Percentiles rank a stretch among this genome's conserved stretches.
These are phyloP conservation scores for Apiospora kogelbergensis DNA, from an alignment of 2,329 filamentous ascomycete genomes.

Conservation along the genomic window DNA sequence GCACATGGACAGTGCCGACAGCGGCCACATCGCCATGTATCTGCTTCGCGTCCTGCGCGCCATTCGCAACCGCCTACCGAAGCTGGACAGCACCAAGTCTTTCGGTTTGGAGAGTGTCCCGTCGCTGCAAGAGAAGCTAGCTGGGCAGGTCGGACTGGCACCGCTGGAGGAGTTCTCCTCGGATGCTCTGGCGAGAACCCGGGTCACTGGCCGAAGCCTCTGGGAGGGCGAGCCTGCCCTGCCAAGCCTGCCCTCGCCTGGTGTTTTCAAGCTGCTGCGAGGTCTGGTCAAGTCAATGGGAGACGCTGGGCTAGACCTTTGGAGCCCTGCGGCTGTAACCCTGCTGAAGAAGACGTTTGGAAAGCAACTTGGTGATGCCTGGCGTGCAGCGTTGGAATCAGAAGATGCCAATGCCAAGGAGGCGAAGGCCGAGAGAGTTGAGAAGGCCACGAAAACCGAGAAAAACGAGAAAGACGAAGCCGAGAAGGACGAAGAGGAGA, in stretches of 20 bases:
- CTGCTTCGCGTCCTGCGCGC: constrained; percentile 74
- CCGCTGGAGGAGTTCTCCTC: constrained; percentile 49
- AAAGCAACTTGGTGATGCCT: constrained; percentile 48
- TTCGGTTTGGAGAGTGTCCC: constrained; percentile 65
- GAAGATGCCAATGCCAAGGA: constrained; percentile 16
- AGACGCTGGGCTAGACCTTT: constrained; percentile 72
- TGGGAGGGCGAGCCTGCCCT: constrained; percentile 80
- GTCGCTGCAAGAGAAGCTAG: constrained; percentile 63
- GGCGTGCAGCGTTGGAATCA: constrained; percentile 42
- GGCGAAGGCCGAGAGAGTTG: constrained; percentile 1
- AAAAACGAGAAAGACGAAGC: constrained; percentile 13
- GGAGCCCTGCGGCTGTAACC: constrained; percentile 68
- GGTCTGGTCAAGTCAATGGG: constrained; percentile 68
- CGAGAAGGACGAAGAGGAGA: constrained; percentile 17
- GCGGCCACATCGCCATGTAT: constrained; percentile 60
- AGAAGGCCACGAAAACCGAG: not conserved
- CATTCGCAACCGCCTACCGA: constrained; percentile 65
- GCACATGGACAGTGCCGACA: constrained; percentile 44
- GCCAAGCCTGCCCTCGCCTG: constrained; percentile 76
- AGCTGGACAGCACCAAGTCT: constrained; percentile 44
- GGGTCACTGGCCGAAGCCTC: constrained; percentile 62
- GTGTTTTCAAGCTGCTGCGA: constrained; percentile 70
- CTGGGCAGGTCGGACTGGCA: constrained; percentile 47
- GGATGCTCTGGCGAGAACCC: constrained; percentile 42
- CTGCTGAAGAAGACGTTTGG: constrained; percentile 61